Evolutionary conservation across 768 basidiomycete genomes (phyloP).

Genomic region (Pleurotus salmoneostramineus): DNA sequence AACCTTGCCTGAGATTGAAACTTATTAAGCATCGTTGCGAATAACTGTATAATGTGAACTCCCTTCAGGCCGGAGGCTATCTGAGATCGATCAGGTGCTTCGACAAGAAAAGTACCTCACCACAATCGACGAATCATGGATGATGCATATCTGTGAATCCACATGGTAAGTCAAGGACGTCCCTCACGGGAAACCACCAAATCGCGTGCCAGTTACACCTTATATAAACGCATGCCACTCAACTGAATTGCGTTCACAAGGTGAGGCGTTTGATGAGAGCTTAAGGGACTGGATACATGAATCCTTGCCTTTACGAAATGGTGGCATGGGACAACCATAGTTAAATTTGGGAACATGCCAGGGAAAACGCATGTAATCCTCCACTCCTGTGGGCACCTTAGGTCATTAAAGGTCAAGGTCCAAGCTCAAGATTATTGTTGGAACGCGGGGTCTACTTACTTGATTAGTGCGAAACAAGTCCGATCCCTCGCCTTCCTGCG

Average conservation of each 20-base stretch:
- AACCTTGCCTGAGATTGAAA: constrained; percentile 8
- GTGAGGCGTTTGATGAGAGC: constrained; percentile 2
- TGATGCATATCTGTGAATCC: constrained; percentile 7
- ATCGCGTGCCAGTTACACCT: constrained; percentile 5
- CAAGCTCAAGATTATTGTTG: background rate
- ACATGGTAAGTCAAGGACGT: background rate
- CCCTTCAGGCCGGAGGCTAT: constrained; percentile 5
- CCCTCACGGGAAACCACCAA: constrained; percentile 7
- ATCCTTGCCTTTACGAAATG: constrained; percentile 1
- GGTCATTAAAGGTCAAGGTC: background rate
- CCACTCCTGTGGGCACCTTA: background rate
- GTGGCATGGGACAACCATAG: constrained; percentile 5
- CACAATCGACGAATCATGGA: constrained; percentile 7
- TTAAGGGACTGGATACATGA: constrained; percentile 3
- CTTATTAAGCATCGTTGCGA: constrained; percentile 6
- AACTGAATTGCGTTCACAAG: background rate
- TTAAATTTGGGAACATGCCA: background rate
- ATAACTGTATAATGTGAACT: background rate
- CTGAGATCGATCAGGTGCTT: constrained; percentile 8
- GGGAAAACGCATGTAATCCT: constrained; percentile 2
- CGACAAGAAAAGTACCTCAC: constrained; percentile 5
- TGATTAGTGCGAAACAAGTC: background rate
- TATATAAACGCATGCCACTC: constrained; percentile 4
- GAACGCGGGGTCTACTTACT: background rate
- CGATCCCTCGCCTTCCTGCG: background rate